Evolutionary conservation across 352 stramenopile species (phyloP).

Genomic region (Globisporangium takayamanum): DNA sequence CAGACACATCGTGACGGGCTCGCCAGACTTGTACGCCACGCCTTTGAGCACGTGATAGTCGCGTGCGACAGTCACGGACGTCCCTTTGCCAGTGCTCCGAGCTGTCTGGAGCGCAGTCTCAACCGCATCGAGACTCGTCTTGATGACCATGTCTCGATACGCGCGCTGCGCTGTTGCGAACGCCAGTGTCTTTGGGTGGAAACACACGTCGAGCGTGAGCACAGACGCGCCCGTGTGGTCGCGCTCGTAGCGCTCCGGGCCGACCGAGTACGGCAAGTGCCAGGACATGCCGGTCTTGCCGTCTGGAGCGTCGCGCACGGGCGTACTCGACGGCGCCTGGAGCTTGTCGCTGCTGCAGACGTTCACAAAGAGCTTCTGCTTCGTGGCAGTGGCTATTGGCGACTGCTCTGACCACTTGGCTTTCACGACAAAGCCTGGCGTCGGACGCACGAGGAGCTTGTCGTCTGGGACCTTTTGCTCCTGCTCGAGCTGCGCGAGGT

Average conservation of each 20-base stretch:
- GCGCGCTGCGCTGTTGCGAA: conserved; percentile 42
- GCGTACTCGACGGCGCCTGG: conserved; percentile 59
- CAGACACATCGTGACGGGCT: conserved; percentile 73
- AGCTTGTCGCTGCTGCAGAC: conserved; percentile 86
- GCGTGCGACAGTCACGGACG: conserved; percentile 18
- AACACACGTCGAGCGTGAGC: conserved; percentile 90
- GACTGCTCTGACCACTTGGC: conserved; percentile 34
- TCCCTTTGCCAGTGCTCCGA: conserved; percentile 15
- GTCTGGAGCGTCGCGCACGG: conserved; percentile 13
- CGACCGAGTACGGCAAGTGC: conserved; percentile 89
- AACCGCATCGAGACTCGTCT: conserved; percentile 83
- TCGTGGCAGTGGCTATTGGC: not conserved
- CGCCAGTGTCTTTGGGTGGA: conserved; percentile 82
- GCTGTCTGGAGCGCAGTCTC: conserved; percentile 45
- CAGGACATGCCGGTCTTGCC: conserved; percentile 55
- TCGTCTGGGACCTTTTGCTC: conserved; percentile 85
- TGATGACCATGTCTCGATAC: conserved; percentile 86
- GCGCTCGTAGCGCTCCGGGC: conserved; percentile 82
- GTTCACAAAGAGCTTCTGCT: conserved; percentile 91
- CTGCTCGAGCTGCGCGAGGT: conserved; percentile 84
- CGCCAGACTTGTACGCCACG: conserved; percentile 79
- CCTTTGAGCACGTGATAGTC: conserved; percentile 84
- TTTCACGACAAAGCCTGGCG: conserved; percentile 90
- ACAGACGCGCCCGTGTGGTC: conserved; percentile 75
- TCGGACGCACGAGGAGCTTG: conserved; percentile 84